Conservation (phyloP, 2,329 filamentous ascomycete genomes). For the Cercospora zeae-maydis region DNA sequence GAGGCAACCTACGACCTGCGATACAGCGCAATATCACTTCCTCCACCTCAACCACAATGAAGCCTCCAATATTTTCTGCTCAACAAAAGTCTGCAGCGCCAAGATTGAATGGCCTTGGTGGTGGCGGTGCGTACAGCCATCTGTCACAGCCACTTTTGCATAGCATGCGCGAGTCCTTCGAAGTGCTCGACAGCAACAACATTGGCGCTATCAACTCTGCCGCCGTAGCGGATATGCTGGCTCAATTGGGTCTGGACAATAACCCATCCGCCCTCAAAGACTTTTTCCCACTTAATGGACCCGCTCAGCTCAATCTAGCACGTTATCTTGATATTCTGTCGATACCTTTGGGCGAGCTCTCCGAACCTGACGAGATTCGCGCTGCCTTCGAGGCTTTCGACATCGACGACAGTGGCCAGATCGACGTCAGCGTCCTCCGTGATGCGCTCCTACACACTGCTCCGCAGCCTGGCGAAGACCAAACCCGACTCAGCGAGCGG, state of each 20-base stretch:
- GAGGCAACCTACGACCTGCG: slow-evolving; percentile 29
- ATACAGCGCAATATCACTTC: slow-evolving; percentile 36
- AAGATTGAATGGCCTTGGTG: slow-evolving; percentile 20
- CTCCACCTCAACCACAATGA: slow-evolving; percentile 32
- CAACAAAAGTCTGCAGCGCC: slow-evolving; percentile 15
- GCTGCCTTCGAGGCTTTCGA: slow-evolving; percentile 95
- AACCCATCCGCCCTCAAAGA: slow-evolving; percentile 65
- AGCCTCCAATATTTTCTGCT: slow-evolving; percentile 22
- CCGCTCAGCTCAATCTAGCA: slow-evolving; percentile 73
- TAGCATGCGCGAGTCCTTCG: slow-evolving; percentile 86
- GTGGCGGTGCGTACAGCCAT: slow-evolving; percentile 53
- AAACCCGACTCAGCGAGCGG: slow-evolving; percentile 56
- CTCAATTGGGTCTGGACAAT: slow-evolving; percentile 76
- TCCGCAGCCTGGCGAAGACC: slow-evolving; percentile 65
- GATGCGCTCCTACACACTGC: slow-evolving; percentile 79
- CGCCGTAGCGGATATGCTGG: slow-evolving; percentile 82
- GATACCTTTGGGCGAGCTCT: slow-evolving; percentile 68
- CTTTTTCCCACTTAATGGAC: slow-evolving; percentile 71
- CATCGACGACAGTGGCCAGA: slow-evolving; percentile 88
- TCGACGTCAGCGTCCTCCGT: slow-evolving; percentile 76
- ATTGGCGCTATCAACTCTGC: slow-evolving; percentile 78
- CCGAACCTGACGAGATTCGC: slow-evolving; percentile 72
- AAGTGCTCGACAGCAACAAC: slow-evolving; percentile 85
- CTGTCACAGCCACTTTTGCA: slow-evolving; percentile 79
- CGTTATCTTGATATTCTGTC: slow-evolving; percentile 82